Conservation (phyloP, 2,329 filamentous ascomycete genomes). For the Dichotomopilus funicola region DNA sequence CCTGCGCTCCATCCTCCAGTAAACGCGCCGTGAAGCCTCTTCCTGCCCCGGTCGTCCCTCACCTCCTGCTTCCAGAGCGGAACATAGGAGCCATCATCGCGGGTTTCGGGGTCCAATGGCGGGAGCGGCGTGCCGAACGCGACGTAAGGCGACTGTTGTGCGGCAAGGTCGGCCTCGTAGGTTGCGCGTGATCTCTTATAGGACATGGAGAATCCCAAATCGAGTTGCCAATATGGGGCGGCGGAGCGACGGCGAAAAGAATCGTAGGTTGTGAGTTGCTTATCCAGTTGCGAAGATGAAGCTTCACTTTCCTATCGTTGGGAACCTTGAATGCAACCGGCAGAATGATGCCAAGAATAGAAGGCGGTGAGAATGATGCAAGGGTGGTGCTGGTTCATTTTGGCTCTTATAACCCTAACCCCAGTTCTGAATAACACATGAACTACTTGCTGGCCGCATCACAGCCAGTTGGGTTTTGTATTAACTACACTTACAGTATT, state of each 20-base stretch:
- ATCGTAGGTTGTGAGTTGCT: background rate
- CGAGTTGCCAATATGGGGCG: background rate
- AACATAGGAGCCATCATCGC: constrained; percentile 87
- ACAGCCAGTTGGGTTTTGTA: no score
- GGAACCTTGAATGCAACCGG: background rate
- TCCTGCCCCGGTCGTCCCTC: constrained; percentile 82
- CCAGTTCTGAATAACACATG: no score
- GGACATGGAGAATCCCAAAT: constrained; percentile 49
- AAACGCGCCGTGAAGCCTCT: constrained; percentile 90
- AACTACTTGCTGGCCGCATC: no score
- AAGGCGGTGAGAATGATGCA: constrained; percentile 10
- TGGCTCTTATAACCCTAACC: no score
- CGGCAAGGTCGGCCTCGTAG: constrained; percentile 68
- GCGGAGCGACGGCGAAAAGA: background rate
- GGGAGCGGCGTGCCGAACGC: constrained; percentile 81
- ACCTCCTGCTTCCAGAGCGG: constrained; percentile 99
- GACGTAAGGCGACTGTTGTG: constrained; percentile 65
- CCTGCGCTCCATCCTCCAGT: constrained; percentile 96
- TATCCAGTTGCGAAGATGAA: background rate
- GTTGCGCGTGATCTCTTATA: constrained; percentile 71
- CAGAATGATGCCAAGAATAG: background rate
- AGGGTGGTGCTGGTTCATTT: background rate
- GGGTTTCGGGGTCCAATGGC: constrained; percentile 63
- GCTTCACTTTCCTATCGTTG: background rate
- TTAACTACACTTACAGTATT: no score